A percentile compares a stretch with the other conserved stretches of the same genome.
Evolutionary conservation across 2,329 filamentous ascomycete genomes (phyloP).

Genomic region (Zasmidium angulare): DNA sequence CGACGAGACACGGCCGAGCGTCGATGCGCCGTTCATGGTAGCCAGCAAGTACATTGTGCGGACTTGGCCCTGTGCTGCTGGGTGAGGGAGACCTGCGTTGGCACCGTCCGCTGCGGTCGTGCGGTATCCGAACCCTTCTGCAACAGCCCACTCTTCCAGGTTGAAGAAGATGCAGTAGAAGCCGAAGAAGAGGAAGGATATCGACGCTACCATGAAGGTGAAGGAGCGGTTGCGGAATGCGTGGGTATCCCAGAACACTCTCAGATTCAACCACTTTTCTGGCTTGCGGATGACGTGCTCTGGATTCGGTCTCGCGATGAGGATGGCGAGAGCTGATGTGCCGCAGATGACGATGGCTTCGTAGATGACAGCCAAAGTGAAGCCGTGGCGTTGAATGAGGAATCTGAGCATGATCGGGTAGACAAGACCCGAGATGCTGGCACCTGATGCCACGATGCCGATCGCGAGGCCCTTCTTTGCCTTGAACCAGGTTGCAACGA

Average conservation of each 20-base stretch:
- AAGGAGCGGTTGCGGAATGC: slow-evolving; percentile 47
- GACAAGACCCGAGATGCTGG: slow-evolving; percentile 42
- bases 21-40: slow-evolving; percentile 53
- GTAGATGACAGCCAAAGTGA: slow-evolving; percentile 45
- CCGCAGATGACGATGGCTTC: slow-evolving; percentile 43
- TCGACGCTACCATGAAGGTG: slow-evolving; percentile 44
- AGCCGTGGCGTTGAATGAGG: slow-evolving; percentile 44
- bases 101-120: slow-evolving; percentile 23
- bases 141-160: slow-evolving; percentile 53
- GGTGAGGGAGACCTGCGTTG: slow-evolving; percentile 19
- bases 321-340: slow-evolving; percentile 43
- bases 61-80: slow-evolving; percentile 34
- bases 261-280: slow-evolving; percentile 39
- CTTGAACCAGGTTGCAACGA: slow-evolving; percentile 52
- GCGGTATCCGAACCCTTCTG: slow-evolving; percentile 41
- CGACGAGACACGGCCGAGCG: slow-evolving; percentile 46
- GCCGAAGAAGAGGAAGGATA: slow-evolving; percentile 52
- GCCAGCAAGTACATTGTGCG: slow-evolving; percentile 51
- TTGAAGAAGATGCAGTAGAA: slow-evolving; percentile 56
- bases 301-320: slow-evolving; percentile 47
- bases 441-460: slow-evolving; percentile 52
- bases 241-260: slow-evolving; percentile 42
- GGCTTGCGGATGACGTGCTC: slow-evolving; percentile 38
- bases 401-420: slow-evolving; percentile 50
- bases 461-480: slow-evolving; percentile 49